Evolutionary conservation across 2,329 filamentous ascomycete genomes (phyloP), one percentile per base, ranked within the genome.

Genomic region (Fusarium redolens): DNA sequence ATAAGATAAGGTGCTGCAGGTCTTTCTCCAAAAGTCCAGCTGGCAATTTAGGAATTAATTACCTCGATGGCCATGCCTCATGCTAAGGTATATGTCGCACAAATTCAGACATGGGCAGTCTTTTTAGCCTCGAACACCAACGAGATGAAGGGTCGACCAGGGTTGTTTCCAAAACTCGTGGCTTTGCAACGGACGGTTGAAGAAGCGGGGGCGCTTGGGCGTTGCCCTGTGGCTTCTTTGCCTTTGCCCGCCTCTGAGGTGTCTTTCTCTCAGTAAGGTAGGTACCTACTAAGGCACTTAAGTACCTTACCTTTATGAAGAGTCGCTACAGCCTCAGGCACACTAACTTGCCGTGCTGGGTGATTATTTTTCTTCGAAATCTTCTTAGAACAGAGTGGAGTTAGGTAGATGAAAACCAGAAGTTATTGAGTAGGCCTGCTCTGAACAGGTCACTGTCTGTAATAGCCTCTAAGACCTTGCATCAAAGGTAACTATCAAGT

Each of bases 101-200:
- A 66, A 66, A 57, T 47, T 41, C 55, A 56, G 61, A 55, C 64
- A 60, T 65, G 58, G 68, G 58, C 64, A 69, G 50, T 51, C 43
- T 35, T 59, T 57, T 71, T 71, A 71, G 68, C 69, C 69, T 72
- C 69, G 65, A 72, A 73, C 69, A 70, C 51, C 67, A 72, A 72
- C 69, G 70, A 73, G 66, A 73, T 73, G 70, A 72, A 72, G 69
- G 69, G 69, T 72, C 58, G 69, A 54, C 69, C 59, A 47, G 66
- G 66, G 51, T 54, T 69, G 25, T 69, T 57, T 69, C 58, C 51
- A 69, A 69, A 69, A 69, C 66, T 69, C 51, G 69, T 72, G 69
- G 69, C 69, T 72, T 71, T 69, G 43, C 48, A 52, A 71, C 64
- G 58, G 64, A 59, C 54, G 54, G 69, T 72, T 72, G 69, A 65